Conservation (phyloP, 2,329 filamentous ascomycete genomes). For the Coleophoma cylindrospora region DNA sequence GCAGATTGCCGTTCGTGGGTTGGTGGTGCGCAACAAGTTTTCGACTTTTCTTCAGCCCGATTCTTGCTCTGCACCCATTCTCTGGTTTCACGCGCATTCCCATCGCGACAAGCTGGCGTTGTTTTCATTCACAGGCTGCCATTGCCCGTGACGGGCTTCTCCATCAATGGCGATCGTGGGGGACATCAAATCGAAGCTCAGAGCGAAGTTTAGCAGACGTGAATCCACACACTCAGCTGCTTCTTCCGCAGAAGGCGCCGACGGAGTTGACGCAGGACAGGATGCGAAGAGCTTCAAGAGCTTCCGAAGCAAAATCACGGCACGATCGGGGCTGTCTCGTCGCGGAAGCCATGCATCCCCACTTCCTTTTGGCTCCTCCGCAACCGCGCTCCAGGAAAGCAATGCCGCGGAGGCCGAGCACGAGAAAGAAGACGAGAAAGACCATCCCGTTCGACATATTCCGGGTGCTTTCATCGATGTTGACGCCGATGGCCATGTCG, state of each 20-base stretch:
- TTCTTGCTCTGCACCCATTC: background rate
- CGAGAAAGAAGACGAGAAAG: background rate
- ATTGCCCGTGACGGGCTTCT: background rate
- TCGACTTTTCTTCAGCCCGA: background rate
- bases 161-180: conserved; percentile 18
- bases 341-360: background rate
- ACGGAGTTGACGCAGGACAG: background rate
- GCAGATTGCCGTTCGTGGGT: background rate
- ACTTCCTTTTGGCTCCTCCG: background rate
- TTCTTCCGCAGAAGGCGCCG: conserved; percentile 2
- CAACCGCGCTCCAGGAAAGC: background rate
- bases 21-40: background rate
- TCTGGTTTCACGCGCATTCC: background rate
- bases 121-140: background rate
- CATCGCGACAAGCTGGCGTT: background rate
- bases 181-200: conserved; percentile 17
- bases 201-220: conserved; percentile 18
- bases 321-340: background rate
- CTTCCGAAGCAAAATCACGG: background rate
- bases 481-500: background rate
- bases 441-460: background rate
- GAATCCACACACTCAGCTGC: conserved; percentile 14
- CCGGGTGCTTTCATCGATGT: conserved; percentile 2
- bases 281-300: background rate
- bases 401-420: background rate